Base-by-base conservation (phyloP, 345 rosid genomes). In the Nephelium lappaceum region DNA sequence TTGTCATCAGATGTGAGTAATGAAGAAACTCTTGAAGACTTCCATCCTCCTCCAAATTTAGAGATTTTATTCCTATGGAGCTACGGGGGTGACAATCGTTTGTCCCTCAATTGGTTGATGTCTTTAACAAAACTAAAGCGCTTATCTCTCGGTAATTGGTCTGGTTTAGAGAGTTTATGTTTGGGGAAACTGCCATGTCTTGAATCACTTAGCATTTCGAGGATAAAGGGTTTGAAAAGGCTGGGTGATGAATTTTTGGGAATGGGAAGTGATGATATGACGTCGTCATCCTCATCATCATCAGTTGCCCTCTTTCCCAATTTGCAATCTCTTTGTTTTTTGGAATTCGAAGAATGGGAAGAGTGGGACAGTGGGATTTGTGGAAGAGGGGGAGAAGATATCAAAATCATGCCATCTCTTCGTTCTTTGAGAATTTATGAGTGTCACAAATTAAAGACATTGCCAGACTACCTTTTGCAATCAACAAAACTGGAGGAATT, bases 31-130 rank as follows among this genome's bases (percentile, higher is more conserved):
- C 71, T 67, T 67, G 27, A 67, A 38, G 49, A 21, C 49, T 67
- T 42, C n/a, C 49, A 67, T 39, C 71, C 71, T 38, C 71, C 71
- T 41, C 14, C 47, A 41, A 67, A 67, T 67, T 67, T 67, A 42
- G 51, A 67, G 51, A 0, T 0, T 3, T 67, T 67, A n/a, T 4
- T 1, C 6, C n/a, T 39, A 16, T 1, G 0, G 0, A 14, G 9
- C 0, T 67, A n/a, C 21, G 23, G 15, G 3, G 12, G 23, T 14
- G 5, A 42, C 9, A 39, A 1, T 18, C 12, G 11, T 19, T 0
- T 41, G 18, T 9, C 3, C 3, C 51, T 43, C 16, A 0, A 19
- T 41, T 67, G 47, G 71, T 7, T 67, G 70, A 38, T 16, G 69
- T 31, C 39, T 1, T 64, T 64, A 27, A 3, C 68, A 2, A 64